A percentile compares a stretch with the other conserved stretches of the same genome.
phyloP scores from a whole-genome alignment of 1,284 basidiomycete genomes.

The Ganoderma sinense region DNA sequence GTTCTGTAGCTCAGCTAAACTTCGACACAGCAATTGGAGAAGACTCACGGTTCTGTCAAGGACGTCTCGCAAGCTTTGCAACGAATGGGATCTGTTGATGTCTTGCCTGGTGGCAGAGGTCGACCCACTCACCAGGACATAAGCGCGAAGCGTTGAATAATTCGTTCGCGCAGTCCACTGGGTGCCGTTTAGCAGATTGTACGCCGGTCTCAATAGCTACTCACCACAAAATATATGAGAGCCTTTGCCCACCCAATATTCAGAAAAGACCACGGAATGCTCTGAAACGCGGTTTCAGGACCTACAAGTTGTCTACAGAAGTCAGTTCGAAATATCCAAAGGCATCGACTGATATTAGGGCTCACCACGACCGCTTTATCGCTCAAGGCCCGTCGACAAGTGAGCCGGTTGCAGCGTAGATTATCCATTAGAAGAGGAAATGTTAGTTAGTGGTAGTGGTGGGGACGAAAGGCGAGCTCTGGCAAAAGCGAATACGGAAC shows the following conservation, averaged over 20 bases:
- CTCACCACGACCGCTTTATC: slow-evolving; percentile 86
- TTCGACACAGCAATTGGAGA: slow-evolving; percentile 8
- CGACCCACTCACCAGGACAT: slow-evolving; percentile 65
- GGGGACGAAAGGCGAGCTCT: background rate
- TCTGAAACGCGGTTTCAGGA: slow-evolving; percentile 1
- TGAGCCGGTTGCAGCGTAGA: slow-evolving; percentile 79
- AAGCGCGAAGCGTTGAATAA: slow-evolving; percentile 77
- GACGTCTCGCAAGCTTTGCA: slow-evolving; percentile 77
- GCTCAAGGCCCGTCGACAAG: slow-evolving; percentile 66
- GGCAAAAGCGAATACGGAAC: slow-evolving; percentile 4
- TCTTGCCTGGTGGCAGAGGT: no score
- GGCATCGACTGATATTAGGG: slow-evolving; percentile 18
- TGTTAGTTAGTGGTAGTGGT: background rate
- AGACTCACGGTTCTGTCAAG: slow-evolving; percentile 73
- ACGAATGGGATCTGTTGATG: slow-evolving; percentile 11
- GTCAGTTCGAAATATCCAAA: background rate
- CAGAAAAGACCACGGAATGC: background rate
- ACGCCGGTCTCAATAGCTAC: slow-evolving; percentile 25
- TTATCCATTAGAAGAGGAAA: slow-evolving; percentile 41
- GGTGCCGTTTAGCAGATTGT: background rate
- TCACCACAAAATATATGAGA: slow-evolving; percentile 86
- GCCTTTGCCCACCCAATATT: slow-evolving; percentile 46
- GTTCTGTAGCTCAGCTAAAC: background rate
- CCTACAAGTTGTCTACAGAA: slow-evolving; percentile 45
- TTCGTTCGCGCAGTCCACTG: slow-evolving; percentile 86